Evolutionary conservation across 805 yeast species (phyloP).

Genomic region (Lipomyces kockii): DNA sequence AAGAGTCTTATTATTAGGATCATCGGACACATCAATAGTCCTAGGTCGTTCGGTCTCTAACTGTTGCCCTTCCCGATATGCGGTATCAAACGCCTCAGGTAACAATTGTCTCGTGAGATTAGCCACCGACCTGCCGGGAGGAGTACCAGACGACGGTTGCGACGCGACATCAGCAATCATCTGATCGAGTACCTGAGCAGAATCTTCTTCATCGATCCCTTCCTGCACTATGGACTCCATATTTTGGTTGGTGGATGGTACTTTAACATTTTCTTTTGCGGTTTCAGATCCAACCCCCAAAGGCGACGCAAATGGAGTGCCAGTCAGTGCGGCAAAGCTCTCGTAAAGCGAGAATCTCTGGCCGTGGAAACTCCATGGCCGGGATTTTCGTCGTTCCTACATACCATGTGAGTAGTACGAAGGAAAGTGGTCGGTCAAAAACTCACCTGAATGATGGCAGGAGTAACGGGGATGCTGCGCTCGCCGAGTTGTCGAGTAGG

Average conservation of each 20-base stretch:
- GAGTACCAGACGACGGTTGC: background rate
- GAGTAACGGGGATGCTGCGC: conserved; percentile 10
- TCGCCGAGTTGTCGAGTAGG: background rate
- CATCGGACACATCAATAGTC: background rate
- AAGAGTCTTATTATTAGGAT: background rate
- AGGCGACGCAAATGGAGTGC: background rate
- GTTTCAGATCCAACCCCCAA: background rate
- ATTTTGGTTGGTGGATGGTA: background rate
- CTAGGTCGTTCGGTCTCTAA: background rate
- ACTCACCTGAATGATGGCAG: conserved; percentile 16
- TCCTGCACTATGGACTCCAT: background rate
- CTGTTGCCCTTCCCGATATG: background rate
- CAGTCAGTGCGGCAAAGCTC: conserved; percentile 8
- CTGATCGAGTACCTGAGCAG: background rate
- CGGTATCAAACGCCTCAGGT: background rate
- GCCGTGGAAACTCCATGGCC: conserved; percentile 25
- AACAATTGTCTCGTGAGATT: background rate
- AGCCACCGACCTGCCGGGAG: background rate
- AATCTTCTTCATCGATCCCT: background rate
- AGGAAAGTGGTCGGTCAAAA: background rate
- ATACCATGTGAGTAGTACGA: background rate
- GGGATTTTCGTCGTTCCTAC: conserved; percentile 22
- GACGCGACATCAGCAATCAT: background rate
- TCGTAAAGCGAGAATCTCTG: conserved; percentile 19
- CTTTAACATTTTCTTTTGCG: background rate